phyloP scores from a whole-genome alignment of 2,329 filamentous ascomycete genomes.

The Penicillium capsulatum region DNA sequence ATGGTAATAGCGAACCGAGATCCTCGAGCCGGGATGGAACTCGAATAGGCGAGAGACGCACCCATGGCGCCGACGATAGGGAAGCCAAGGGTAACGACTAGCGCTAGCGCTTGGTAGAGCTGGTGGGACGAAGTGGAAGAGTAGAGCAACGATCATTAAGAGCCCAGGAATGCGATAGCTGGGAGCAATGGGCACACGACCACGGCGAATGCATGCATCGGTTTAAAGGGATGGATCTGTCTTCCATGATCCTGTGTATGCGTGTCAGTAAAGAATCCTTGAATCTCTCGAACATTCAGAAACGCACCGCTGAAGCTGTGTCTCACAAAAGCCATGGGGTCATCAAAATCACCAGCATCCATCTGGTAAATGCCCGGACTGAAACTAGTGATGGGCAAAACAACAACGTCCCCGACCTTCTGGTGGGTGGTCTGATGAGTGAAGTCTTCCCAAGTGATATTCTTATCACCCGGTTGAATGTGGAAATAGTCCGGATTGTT shows the following conservation, averaged over 20 bases:
- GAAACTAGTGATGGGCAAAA: slow-evolving; percentile 95
- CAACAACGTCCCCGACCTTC: slow-evolving; percentile 87
- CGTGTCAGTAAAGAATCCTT: not conserved
- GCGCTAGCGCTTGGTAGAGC: no score
- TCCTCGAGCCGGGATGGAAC: not conserved
- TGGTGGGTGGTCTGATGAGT: slow-evolving; percentile 78
- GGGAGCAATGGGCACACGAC: no score
- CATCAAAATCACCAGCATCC: slow-evolving; percentile 80
- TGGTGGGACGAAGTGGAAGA: no score
- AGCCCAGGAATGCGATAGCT: no score
- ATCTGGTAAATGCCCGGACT: slow-evolving; percentile 92
- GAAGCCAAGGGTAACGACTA: no score
- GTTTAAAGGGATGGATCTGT: slow-evolving; percentile 33
- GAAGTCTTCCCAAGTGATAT: slow-evolving; percentile 83
- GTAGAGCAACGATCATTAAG: no score
- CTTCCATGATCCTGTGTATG: slow-evolving; percentile 37
- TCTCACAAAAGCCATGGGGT: slow-evolving; percentile 96
- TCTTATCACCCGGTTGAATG: slow-evolving; percentile 60
- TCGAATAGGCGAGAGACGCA: no score
- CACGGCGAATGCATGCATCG: no score
- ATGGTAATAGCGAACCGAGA: not conserved
- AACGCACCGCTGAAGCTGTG: slow-evolving; percentile 87
- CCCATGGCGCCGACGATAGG: no score
- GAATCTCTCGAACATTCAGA: not conserved
- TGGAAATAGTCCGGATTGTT: slow-evolving; percentile 89